A percentile compares a stretch with the other conserved stretches of the same genome.
Evolutionary conservation across 495 filamentous ascomycete species (phyloP).

Genomic region (Rhizodiscina lignyota): DNA sequence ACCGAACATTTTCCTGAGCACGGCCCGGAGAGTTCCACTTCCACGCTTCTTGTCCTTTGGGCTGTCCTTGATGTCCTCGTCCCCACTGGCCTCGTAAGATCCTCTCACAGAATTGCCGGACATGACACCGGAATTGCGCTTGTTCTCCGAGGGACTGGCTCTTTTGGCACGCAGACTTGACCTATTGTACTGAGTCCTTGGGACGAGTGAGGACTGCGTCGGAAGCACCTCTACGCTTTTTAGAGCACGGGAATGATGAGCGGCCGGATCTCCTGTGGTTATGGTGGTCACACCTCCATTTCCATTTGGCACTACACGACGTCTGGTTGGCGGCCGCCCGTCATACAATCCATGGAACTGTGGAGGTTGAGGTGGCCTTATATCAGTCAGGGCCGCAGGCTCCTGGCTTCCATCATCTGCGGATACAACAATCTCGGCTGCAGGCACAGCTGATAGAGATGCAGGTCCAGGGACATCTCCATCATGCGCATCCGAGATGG

Average conservation of each 20-base stretch:
- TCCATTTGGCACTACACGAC: not conserved
- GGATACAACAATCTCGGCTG: not conserved
- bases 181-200: not conserved
- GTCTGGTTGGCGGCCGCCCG: not conserved
- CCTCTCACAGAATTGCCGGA: not conserved
- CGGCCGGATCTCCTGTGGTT: too few relatives aligned
- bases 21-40: conserved; percentile 9
- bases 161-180: not conserved
- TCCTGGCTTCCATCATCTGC: not conserved
- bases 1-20: conserved; percentile 15
- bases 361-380: too few relatives aligned
- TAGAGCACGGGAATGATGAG: too few relatives aligned
- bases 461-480: not conserved
- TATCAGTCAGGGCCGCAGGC: not conserved
- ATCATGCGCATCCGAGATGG: not conserved
- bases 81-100: not conserved
- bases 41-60: conserved; percentile 10
- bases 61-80: not conserved
- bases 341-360: too few relatives aligned
- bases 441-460: not conserved
- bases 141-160: not conserved
- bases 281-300: too few relatives aligned
- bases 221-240: not conserved
- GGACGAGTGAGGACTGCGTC: not conserved
- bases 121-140: not conserved